Conservation (phyloP, 305 asterid species). For the Coffea humblotiana region DNA sequence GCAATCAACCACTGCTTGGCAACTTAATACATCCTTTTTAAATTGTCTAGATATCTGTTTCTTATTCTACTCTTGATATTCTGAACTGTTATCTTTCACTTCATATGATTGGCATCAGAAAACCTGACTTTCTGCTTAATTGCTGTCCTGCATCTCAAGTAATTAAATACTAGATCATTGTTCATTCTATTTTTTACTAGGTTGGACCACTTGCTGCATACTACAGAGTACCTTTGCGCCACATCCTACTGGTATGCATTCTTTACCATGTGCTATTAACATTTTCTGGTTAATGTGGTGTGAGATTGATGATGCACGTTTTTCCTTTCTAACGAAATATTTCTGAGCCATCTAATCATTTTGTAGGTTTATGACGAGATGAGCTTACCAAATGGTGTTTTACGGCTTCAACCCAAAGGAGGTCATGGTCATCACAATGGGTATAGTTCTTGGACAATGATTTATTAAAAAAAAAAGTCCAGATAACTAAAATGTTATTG, state of each 20-base stretch:
- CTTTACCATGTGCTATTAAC: background rate
- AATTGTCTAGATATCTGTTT: background rate
- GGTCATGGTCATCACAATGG: slow-evolving; percentile 97
- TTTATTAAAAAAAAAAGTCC: background rate
- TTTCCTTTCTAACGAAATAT: slow-evolving; percentile 8
- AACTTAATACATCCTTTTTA: too few relatives aligned
- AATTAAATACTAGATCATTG: background rate
- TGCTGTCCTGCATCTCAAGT: background rate
- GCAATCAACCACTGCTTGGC: background rate
- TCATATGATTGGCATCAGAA: background rate
- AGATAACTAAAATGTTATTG: background rate
- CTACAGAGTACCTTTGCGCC: slow-evolving; percentile 94
- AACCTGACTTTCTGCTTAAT: background rate
- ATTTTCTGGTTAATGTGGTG: background rate
- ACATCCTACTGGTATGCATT: slow-evolving; percentile 72
- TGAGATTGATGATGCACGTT: background rate
- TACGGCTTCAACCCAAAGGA: slow-evolving; percentile 93
- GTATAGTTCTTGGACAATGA: slow-evolving; percentile 36
- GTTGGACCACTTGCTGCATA: slow-evolving; percentile 95
- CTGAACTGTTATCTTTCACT: background rate
- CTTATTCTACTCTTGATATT: background rate
- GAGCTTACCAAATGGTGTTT: slow-evolving; percentile 89
- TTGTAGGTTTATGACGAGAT: slow-evolving; percentile 83
- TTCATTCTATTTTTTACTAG: slow-evolving; percentile 31
- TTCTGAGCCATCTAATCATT: background rate